These are phyloP conservation scores for Talaromyces verruculosus DNA, from an alignment of 2,329 filamentous ascomycete genomes.

Conservation along the genomic window DNA sequence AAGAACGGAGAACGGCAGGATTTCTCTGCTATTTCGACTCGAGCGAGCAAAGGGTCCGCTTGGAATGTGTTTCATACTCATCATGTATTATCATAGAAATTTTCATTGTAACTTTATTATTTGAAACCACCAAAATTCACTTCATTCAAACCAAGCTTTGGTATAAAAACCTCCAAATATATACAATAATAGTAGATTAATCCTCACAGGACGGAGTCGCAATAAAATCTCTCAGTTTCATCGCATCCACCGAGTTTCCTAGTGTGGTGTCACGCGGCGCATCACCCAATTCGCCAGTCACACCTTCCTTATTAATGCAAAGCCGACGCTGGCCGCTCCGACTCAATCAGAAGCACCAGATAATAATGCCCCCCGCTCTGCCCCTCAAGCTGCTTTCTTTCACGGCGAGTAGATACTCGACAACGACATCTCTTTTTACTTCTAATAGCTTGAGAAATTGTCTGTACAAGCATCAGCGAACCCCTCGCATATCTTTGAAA, in stretches of 20 bases:
- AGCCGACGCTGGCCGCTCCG: constrained; percentile 18
- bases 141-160: not conserved
- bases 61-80: constrained; percentile 10
- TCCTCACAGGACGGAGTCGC: not conserved
- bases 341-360: constrained; percentile 2
- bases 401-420: constrained; percentile 4
- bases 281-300: constrained; percentile 7
- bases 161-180: not conserved
- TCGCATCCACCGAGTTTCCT: not conserved
- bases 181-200: not conserved
- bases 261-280: constrained; percentile 8
- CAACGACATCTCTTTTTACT: constrained; percentile 6
- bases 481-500: not conserved
- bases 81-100: constrained; percentile 15
- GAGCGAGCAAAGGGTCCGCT: not conserved
- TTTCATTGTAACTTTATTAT: constrained; percentile 19
- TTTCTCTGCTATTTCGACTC: not conserved
- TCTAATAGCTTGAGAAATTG: not conserved
- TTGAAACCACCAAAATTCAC: constrained; percentile 12
- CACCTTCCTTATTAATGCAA: constrained; percentile 2
- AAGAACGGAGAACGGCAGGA: not conserved
- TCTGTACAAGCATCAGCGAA: not conserved
- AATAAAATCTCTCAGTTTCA: not conserved
- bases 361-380: constrained; percentile 26
- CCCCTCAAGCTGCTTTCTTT: constrained; percentile 23